These are phyloP conservation scores for Dothideomycetes sp. DNA, from an alignment of 2,329 filamentous ascomycete genomes.

Conservation along the genomic window DNA sequence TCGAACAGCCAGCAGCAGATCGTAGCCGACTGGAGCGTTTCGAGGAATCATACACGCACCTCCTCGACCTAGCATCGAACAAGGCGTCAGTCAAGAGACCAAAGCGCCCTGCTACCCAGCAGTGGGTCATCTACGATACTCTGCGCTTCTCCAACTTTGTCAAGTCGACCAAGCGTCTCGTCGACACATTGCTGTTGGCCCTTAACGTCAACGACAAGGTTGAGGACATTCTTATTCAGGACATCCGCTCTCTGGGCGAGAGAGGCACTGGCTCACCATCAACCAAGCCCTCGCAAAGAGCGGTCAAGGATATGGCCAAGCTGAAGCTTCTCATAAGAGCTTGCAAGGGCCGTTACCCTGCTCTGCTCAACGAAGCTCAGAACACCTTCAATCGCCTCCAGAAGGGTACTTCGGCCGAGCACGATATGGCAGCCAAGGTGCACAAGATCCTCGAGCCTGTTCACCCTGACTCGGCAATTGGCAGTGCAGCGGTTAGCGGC, in stretches of 20 bases:
- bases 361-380: conserved; percentile 2
- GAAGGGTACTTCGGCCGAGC: conserved; percentile 1
- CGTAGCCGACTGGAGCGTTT: conserved; percentile 36
- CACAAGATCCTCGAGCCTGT: conserved; percentile 6
- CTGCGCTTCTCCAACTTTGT: conserved; percentile 35
- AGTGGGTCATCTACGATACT: conserved; percentile 35
- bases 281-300: conserved; percentile 1
- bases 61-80: conserved; percentile 31
- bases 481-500: conserved; percentile 3
- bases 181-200: conserved; percentile 33
- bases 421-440: conserved; percentile 7
- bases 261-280: background rate
- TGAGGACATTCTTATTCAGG: conserved; percentile 24
- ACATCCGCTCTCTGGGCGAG: conserved; percentile 33
- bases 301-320: conserved; percentile 11
- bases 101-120: conserved; percentile 17
- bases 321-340: conserved; percentile 12
- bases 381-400: conserved; percentile 8
- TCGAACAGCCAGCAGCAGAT: conserved; percentile 35
- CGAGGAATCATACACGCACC: conserved; percentile 35
- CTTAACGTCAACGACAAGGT: conserved; percentile 35
- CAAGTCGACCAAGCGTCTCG: conserved; percentile 31
- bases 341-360: conserved; percentile 10
- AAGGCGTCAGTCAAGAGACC: conserved; percentile 23
- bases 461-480: conserved; percentile 4